These are phyloP conservation scores for Trichopus zeylanicus DNA, from an alignment of 116 monocot genomes.

Conservation along the genomic window DNA sequence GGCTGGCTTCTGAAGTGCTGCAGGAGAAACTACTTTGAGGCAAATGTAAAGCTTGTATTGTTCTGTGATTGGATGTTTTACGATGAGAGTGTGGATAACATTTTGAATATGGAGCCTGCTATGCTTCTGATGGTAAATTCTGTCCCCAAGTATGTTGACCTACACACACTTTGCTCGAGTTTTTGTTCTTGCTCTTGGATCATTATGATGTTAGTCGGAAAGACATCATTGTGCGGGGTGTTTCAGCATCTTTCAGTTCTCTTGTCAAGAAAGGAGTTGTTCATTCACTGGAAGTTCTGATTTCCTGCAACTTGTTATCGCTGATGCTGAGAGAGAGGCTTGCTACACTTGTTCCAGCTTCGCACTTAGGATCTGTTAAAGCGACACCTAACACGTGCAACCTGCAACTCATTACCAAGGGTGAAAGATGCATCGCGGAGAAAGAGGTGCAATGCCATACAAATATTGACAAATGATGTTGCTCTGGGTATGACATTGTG, in stretches of 20 bases:
- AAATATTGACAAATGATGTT: no score
- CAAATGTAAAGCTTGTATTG: constrained; percentile 77
- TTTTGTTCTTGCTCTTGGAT: constrained; percentile 76
- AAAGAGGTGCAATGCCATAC: no score
- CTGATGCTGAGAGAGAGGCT: constrained; percentile 48
- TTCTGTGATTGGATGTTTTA: constrained; percentile 96
- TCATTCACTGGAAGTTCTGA: constrained; percentile 50
- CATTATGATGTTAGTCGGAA: constrained; percentile 67
- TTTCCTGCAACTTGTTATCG: constrained; percentile 32
- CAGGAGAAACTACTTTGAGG: constrained; percentile 47
- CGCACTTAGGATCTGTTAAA: background rate
- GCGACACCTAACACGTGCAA: background rate
- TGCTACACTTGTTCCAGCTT: constrained; percentile 11
- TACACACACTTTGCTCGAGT: constrained; percentile 61
- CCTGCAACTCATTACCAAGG: background rate
- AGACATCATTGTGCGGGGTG: constrained; percentile 36
- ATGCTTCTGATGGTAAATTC: constrained; percentile 81
- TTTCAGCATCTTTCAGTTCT: constrained; percentile 25
- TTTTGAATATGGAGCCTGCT: constrained; percentile 89
- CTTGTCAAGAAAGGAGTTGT: constrained; percentile 59
- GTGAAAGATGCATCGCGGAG: no score
- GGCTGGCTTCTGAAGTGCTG: constrained; percentile 84
- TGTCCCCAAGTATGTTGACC: constrained; percentile 48
- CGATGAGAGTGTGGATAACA: constrained; percentile 38
- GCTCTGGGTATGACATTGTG: no score